These are phyloP conservation scores for Cymbopogon flexuosus DNA, from an alignment of 202 grass and related monocot genomes.

Conservation along the genomic window DNA sequence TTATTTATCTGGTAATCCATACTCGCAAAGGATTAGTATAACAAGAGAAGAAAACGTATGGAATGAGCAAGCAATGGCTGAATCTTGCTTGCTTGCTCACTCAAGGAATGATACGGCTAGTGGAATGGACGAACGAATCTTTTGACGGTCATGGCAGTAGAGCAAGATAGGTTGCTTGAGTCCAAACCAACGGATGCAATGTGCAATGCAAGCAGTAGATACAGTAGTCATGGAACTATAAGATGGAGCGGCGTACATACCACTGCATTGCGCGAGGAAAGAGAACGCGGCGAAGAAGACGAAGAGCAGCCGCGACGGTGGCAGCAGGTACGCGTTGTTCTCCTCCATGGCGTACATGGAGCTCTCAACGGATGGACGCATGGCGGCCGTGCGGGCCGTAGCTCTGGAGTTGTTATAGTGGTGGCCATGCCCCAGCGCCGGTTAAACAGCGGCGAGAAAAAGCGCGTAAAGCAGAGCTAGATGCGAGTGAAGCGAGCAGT, in stretches of 20 bases:
- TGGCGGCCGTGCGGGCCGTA: background rate
- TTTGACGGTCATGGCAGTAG: background rate
- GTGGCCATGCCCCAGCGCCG: slow-evolving; percentile 3
- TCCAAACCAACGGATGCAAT: too few species aligned
- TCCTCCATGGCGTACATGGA: slow-evolving; percentile 27
- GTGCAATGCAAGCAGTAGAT: background rate
- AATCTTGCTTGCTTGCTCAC: background rate
- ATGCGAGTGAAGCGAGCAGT: slow-evolving; percentile 10
- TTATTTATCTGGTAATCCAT: background rate
- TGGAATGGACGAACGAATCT: background rate
- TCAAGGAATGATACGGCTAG: background rate
- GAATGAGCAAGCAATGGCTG: background rate
- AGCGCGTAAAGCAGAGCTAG: background rate
- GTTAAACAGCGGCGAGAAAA: slow-evolving; percentile 4
- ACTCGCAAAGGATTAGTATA: too few species aligned
- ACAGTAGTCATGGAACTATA: background rate
- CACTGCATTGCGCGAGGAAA: slow-evolving; percentile 46
- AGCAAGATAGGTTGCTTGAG: background rate
- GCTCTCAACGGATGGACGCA: background rate
- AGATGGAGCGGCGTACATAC: background rate
- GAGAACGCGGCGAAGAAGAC: slow-evolving; percentile 23
- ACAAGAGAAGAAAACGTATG: background rate
- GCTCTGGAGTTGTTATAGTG: slow-evolving; percentile 35
- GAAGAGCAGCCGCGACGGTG: slow-evolving; percentile 9
- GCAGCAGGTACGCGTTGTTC: background rate